phyloP scores from a whole-genome alignment of 1,284 basidiomycete genomes.

The Coniferiporia weirii region DNA sequence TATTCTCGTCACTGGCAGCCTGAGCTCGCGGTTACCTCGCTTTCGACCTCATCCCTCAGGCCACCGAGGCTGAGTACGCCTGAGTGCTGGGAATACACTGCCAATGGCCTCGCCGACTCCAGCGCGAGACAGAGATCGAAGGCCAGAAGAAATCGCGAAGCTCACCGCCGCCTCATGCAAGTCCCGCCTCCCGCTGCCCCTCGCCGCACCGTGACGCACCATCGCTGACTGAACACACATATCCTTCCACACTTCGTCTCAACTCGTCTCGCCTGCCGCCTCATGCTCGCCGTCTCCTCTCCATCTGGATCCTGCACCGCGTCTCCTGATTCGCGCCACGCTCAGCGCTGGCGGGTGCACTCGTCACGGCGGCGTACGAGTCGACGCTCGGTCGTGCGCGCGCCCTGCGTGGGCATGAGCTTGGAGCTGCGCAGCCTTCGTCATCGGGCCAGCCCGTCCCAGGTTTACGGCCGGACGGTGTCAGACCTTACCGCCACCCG shows the following conservation, averaged over 20 bases:
- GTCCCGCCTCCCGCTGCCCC: slow-evolving; percentile 39
- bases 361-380: slow-evolving; percentile 49
- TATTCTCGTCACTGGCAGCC: too few species aligned
- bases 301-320: too few species aligned
- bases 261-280: too few species aligned
- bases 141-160: slow-evolving; percentile 42
- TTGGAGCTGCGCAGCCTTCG: not conserved
- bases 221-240: slow-evolving; percentile 27
- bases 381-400: slow-evolving; percentile 9
- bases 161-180: slow-evolving; percentile 66
- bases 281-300: too few species aligned
- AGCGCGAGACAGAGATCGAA: not conserved
- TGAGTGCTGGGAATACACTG: not conserved
- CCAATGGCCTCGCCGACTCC: not conserved
- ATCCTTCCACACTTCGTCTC: too few species aligned
- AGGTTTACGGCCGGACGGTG: slow-evolving; percentile 38
- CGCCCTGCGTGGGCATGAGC: slow-evolving; percentile 5
- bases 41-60: too few species aligned
- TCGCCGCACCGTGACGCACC: slow-evolving; percentile 20
- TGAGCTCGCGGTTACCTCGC: too few species aligned
- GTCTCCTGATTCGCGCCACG: too few species aligned
- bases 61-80: too few species aligned
- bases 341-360: slow-evolving; percentile 48
- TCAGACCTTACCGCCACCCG: slow-evolving; percentile 14
- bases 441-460: not conserved